Base-by-base conservation (phyloP, 2,329 filamentous ascomycete genomes). In the Colletotrichum melonis region DNA sequence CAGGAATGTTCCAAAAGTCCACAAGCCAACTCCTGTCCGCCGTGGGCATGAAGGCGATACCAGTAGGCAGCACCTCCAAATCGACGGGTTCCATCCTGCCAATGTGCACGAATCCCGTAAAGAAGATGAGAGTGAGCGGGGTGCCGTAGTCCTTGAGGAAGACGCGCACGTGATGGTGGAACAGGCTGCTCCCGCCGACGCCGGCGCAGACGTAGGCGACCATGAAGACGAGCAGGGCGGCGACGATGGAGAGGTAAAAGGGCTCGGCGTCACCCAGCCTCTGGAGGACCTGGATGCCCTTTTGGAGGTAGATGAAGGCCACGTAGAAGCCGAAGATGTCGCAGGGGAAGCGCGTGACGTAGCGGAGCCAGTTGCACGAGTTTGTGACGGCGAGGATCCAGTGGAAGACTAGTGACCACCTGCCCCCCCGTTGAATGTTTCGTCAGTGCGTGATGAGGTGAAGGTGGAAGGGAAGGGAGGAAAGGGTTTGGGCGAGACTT, bases 301-400 rank as follows among this genome's bases (percentile, higher is more conserved):
- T 97, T 79, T 97, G 94, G 24, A 97, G 87, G 80, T 97, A 97
- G 82, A 97, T 96, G 80, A 94, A 95, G 69, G 95, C 95, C 60
- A 97, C 95, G 80, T 97, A 97, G 84, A 97, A 97, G 63, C 95
- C 95, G 77, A 98, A 97, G 78, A 96, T 97, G 81, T 98, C 95
- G 83, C 95, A 97, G 28, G 94, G 95, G 80, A 98, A 98, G 16
- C 94, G 90, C 1, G 95, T 98, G 26, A 98, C 95, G 82, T 95
- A 97, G 79, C 91, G 92, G n/a, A 98, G 87, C 78, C 89, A 93
- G 82, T 97, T 97, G 86, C 95, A 97, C 1, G 94, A 92, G 81
- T 98, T 98, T 12, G 93, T 94, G 69, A 94, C 86, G 62, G 95
- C 95, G 24, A 97, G 88, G 55, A 95, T 85, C 93, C 93, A 95